Conservation (phyloP, 2,329 filamentous ascomycete species). For the Nigrospora sphaerica region DNA sequence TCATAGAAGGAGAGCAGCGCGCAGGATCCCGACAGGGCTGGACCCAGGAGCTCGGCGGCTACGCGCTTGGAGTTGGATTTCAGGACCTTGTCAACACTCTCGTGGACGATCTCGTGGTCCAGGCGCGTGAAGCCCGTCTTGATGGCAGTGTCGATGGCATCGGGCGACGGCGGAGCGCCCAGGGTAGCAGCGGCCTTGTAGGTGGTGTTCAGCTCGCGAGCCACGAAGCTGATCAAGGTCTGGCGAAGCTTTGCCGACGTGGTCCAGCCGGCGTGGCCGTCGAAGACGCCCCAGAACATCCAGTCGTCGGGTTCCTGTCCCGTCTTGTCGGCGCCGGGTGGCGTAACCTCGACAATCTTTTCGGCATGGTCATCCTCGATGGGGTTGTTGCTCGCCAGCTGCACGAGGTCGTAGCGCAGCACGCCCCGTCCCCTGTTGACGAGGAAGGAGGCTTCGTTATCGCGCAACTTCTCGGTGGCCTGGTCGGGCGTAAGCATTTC, state of each 20-base stretch:
- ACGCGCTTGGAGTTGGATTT: constrained; percentile 84
- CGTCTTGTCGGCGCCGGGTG: constrained; percentile 33
- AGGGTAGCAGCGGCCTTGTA: constrained; percentile 67
- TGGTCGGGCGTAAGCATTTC: constrained; percentile 97
- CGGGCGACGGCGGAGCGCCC: constrained; percentile 60
- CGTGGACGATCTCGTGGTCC: constrained; percentile 90
- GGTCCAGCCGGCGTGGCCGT: constrained; percentile 88
- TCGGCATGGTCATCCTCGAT: constrained; percentile 98
- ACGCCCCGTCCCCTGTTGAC: constrained; percentile 87
- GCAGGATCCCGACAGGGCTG: constrained; percentile 93
- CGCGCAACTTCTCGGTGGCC: constrained; percentile 80
- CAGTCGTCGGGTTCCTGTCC: constrained; percentile 66
- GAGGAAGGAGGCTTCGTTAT: constrained; percentile 85
- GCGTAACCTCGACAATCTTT: constrained; percentile 89
- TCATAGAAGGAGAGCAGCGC: constrained; percentile 96
- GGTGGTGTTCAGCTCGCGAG: constrained; percentile 83
- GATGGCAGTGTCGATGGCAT: constrained; percentile 83
- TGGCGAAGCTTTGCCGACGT: constrained; percentile 94
- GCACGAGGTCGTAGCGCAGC: constrained; percentile 88
- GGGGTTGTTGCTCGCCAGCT: constrained; percentile 91
- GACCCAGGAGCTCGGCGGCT: constrained; percentile 84
- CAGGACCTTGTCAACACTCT: constrained; percentile 84
- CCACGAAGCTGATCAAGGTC: constrained; percentile 85
- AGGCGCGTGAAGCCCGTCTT: constrained; percentile 84
- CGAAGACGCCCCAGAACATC: constrained; percentile 99